Percentiles rank a stretch among this genome's conserved stretches.
phyloP scores from a whole-genome alignment of 2,329 filamentous ascomycete species.

The Tolypocladium amazonense region DNA sequence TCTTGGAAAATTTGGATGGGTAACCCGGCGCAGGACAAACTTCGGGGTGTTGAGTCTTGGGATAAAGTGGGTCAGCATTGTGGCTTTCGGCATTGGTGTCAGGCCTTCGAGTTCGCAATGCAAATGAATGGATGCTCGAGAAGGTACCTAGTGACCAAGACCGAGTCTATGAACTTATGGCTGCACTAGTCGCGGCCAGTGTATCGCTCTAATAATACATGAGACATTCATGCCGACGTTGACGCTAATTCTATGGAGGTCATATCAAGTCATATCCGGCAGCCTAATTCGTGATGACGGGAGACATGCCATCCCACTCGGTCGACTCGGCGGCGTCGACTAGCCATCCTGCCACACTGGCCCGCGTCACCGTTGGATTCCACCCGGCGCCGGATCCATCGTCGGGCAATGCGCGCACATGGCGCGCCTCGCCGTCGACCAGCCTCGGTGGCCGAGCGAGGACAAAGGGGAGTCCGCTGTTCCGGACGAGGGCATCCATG shows the following conservation, averaged over 20 bases:
- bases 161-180: neutral
- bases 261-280: neutral
- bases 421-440: conserved; percentile 22
- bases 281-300: conserved; percentile 26
- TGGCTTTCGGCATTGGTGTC: neutral
- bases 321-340: conserved; percentile 29
- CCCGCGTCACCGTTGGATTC: conserved; percentile 23
- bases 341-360: conserved; percentile 34
- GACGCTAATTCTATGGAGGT: neutral
- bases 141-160: conserved; percentile 16
- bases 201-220: neutral
- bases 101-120: neutral
- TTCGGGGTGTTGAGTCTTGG: neutral
- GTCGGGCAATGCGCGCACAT: conserved; percentile 28
- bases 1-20: neutral
- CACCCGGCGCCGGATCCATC: conserved; percentile 29
- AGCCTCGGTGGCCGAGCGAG: conserved; percentile 34
- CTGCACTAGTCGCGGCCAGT: neutral
- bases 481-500: conserved; percentile 30
- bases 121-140: neutral
- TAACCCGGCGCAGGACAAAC: neutral
- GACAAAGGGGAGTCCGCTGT: conserved; percentile 20
- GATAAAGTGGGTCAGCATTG: neutral
- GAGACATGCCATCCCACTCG: conserved; percentile 30
- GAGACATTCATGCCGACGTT: neutral